Evolutionary conservation across 2,329 filamentous ascomycete genomes (phyloP).

Genomic region (Trichoderma sp.): DNA sequence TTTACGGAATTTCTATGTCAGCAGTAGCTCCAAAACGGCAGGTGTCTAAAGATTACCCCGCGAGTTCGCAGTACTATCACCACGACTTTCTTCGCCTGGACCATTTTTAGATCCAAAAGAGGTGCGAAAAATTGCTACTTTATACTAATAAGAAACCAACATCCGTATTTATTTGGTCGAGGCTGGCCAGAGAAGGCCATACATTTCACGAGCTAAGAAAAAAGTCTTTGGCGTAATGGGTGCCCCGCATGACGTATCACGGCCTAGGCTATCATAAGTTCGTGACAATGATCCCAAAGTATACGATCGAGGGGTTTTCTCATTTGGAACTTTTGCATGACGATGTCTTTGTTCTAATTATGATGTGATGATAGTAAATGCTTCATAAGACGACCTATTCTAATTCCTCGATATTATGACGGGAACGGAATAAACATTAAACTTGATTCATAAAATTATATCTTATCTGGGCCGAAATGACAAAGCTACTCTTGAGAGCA

Average conservation of each 20-base stretch:
- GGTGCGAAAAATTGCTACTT: not conserved
- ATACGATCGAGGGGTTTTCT: not conserved
- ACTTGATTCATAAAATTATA: not conserved
- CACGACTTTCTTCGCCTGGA: not conserved
- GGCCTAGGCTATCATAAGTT: not conserved
- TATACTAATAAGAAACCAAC: not conserved
- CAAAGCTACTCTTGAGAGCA: not conserved
- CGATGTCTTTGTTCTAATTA: not conserved
- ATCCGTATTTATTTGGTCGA: not conserved
- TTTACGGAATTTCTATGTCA: not conserved
- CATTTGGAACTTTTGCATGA: not conserved
- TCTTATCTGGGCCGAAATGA: not conserved
- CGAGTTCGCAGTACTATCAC: not conserved
- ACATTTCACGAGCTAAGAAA: not conserved
- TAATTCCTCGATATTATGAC: not conserved
- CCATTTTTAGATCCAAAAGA: not conserved
- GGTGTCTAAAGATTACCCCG: not conserved
- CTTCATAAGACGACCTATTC: not conserved
- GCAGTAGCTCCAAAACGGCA: not conserved
- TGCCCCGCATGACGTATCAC: not conserved
- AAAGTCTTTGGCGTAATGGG: not conserved
- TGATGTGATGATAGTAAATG: not conserved
- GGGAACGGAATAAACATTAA: not conserved
- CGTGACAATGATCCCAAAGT: not conserved
- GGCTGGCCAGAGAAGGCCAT: not conserved